Base-by-base conservation (phyloP, 805 yeast species). In the Candida adriatica region DNA sequence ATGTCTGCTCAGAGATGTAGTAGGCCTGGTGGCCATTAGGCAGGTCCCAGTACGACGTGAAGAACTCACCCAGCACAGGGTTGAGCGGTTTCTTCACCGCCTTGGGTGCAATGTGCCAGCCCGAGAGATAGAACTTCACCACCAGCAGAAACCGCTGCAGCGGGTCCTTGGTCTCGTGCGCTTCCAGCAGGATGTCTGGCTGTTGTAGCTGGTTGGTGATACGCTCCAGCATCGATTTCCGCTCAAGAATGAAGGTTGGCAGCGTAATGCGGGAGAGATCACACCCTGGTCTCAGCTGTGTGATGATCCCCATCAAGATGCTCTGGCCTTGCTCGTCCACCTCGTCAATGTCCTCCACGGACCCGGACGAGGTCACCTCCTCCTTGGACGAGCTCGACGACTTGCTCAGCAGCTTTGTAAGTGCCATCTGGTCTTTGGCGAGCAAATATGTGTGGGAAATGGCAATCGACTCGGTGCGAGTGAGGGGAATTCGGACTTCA, bases 101-200 rank as follows among this genome's bases (percentile, higher is more conserved):
- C 54, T 90, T 90, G 18, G 97, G 98, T 2, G 96, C 92, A 55
- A 92, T 92, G 53, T 92, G 96, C 97, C 97, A 92, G 29, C 94
- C 86, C 4, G 96, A 74, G 56, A 92, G 66, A 55, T 92, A 92
- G 95, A 96, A 90, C 49, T 76, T 75, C 15, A 82, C 78, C 6
- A 90, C 79, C 26, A 72, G 61, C 6, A 85, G 51, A 47, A 92
- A 88, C 36, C 97, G 70, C 35, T 73, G 66, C 15, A 79, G 48
- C 2, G 78, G 75, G 42, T 82, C 83, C 3, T 55, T 53, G 3
- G 70, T 61, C 3, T 49, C 48, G 42, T 80, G 80, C 0, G 96
- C 96, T 16, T 71, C 68, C 6, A 86, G 51, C 24, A 88, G 56
- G 19, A 87, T 60, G 22, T 77, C 74, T 0, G 96, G 96, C 42